These are phyloP conservation scores for Moringa oleifera DNA, from an alignment of 345 rosid genomes.

Conservation along the genomic window DNA sequence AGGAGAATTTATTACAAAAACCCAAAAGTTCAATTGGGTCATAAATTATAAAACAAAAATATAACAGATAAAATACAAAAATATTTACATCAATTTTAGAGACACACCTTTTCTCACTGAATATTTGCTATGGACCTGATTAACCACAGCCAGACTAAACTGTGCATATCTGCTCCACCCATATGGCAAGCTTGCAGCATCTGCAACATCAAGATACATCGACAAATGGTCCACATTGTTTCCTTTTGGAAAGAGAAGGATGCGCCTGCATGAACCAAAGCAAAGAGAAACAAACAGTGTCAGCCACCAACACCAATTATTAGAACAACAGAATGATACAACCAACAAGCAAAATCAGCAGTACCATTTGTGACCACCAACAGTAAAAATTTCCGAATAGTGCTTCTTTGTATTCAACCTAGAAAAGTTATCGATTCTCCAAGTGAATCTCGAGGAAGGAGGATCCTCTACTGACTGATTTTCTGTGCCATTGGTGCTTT, in stretches of 20 bases:
- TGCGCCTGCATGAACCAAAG: conserved; percentile 53
- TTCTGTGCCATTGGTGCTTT: conserved; percentile 54
- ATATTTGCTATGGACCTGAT: conserved; percentile 69
- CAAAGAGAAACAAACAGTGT: conserved; percentile 16
- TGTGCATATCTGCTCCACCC: conserved; percentile 97
- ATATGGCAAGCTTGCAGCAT: conserved; percentile 67
- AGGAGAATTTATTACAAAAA: no score
- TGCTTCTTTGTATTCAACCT: conserved; percentile 67
- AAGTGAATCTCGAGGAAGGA: conserved; percentile 65
- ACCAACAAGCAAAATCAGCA: conserved; percentile 1
- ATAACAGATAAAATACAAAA: no score
- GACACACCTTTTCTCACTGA: conserved; percentile 74
- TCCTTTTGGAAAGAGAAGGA: conserved; percentile 82
- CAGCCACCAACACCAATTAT: conserved; percentile 10
- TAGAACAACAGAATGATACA: neutral
- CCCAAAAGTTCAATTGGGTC: no score
- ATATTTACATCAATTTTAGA: neutral
- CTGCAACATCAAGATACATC: conserved; percentile 96
- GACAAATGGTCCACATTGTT: conserved; percentile 91
- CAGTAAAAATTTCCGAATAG: conserved; percentile 70
- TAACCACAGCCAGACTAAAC: conserved; percentile 80
- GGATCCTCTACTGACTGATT: conserved; percentile 83
- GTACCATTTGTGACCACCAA: conserved; percentile 93
- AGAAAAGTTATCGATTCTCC: conserved; percentile 77
- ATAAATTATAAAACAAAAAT: no score